Percentiles rank a stretch among this genome's conserved stretches.
Evolutionary conservation across 1,284 basidiomycete species (phyloP).

Genomic region (Pisolithus thermaeus): DNA sequence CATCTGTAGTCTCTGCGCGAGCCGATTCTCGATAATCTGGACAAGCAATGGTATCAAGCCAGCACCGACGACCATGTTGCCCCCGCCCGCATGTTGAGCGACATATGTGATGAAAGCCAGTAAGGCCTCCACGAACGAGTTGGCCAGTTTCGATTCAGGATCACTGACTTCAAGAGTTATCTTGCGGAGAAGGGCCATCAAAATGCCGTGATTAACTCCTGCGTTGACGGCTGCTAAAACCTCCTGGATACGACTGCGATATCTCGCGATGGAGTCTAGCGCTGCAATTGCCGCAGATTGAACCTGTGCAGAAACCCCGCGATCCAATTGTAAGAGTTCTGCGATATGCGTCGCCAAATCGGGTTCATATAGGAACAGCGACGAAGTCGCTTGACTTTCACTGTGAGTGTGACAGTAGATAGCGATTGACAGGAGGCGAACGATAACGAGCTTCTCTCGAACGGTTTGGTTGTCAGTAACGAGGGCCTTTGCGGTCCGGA

Average conservation of each 20-base stretch:
- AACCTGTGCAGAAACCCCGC: constrained; percentile 59
- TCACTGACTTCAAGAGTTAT: constrained; percentile 68
- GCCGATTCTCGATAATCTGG: constrained; percentile 77
- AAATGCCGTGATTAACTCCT: constrained; percentile 92
- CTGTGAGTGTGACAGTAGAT: constrained; percentile 83
- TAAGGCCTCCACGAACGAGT: constrained; percentile 82
- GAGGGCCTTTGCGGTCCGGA: constrained; percentile 73
- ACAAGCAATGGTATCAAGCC: constrained; percentile 88
- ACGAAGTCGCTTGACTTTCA: constrained; percentile 74
- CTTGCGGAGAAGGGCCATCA: constrained; percentile 84
- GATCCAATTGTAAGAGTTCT: constrained; percentile 83
- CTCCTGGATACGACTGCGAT: constrained; percentile 79
- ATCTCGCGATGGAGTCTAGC: constrained; percentile 85
- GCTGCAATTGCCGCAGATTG: constrained; percentile 84
- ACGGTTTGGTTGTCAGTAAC: constrained; percentile 51
- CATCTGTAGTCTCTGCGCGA: constrained; percentile 61
- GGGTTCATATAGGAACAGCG: constrained; percentile 92
- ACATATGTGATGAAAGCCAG: constrained; percentile 87
- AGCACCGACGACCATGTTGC: constrained; percentile 95
- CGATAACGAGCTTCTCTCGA: constrained; percentile 76
- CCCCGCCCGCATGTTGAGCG: constrained; percentile 77
- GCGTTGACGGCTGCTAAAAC: constrained; percentile 90
- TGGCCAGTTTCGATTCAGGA: constrained; percentile 60
- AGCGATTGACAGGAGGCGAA: constrained; percentile 83
- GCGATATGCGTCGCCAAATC: constrained; percentile 83